phyloP scores from a whole-genome alignment of 306 rosid genomes.

The Citrullus mucosospermus region DNA sequence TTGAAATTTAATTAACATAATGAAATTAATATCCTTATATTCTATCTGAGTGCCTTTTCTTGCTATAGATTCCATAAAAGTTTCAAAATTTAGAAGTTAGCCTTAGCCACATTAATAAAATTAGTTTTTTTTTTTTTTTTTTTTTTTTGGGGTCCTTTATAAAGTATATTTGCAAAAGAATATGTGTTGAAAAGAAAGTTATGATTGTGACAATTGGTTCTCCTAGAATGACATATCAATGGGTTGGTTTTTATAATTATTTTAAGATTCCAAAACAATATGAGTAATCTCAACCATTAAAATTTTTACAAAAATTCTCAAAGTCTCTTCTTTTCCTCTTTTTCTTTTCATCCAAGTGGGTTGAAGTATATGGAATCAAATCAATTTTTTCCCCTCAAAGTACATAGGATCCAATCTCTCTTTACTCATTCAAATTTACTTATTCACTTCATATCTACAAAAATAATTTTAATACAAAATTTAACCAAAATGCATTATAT shows the following conservation, averaged over 20 bases:
- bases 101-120: background rate
- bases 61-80: too few relatives aligned
- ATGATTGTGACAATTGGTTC: conserved; percentile 8
- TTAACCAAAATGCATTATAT: background rate
- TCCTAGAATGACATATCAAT: background rate
- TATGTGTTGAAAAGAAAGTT: conserved; percentile 1
- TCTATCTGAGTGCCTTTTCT: too few relatives aligned
- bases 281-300: background rate
- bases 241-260: background rate
- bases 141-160: background rate
- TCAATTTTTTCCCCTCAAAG: background rate
- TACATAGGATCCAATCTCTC: background rate
- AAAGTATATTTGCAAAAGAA: background rate
- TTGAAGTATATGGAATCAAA: background rate
- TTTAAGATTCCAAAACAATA: background rate
- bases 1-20: too few relatives aligned
- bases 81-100: background rate
- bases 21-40: too few relatives aligned
- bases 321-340: background rate
- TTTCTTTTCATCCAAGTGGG: background rate
- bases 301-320: background rate
- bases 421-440: background rate
- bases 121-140: background rate
- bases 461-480: background rate
- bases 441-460: background rate